phyloP scores from a whole-genome alignment of 2,329 filamentous ascomycete species.

The Dactylella cylindrospora region DNA sequence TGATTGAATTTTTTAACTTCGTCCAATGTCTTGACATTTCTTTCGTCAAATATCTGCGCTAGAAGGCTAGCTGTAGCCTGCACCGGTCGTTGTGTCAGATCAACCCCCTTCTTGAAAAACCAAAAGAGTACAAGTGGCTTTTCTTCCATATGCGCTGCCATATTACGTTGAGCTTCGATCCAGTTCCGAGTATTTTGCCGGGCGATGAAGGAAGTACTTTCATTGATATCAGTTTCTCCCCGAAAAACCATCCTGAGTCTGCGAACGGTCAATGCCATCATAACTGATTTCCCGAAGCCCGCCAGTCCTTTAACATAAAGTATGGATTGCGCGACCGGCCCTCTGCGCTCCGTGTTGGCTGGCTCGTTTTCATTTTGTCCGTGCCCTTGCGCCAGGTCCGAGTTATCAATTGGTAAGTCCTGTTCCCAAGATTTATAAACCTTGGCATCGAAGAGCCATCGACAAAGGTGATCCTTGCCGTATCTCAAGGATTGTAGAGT shows the following conservation, averaged over 20 bases:
- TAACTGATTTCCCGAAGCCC: constrained; percentile 38
- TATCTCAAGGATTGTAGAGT: constrained; percentile 20
- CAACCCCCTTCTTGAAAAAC: too few species aligned
- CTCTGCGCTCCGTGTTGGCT: too few species aligned
- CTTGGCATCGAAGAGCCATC: constrained; percentile 30
- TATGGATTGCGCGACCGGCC: constrained; percentile 11
- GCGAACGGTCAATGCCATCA: constrained; percentile 18
- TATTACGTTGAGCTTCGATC: too few species aligned
- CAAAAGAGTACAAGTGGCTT: too few species aligned
- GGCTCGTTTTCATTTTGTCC: not conserved
- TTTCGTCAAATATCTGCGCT: too few species aligned
- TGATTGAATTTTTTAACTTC: not conserved
- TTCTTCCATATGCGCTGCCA: not conserved
- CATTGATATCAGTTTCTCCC: too few species aligned
- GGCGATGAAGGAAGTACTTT: too few species aligned
- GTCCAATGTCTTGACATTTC: too few species aligned
- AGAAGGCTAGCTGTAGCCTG: too few species aligned
- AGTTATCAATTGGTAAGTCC: too few species aligned
- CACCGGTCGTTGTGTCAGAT: too few species aligned
- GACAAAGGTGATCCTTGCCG: constrained; percentile 34
- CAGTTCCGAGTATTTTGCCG: too few species aligned
- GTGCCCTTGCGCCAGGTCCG: not conserved
- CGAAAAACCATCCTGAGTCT: constrained; percentile 1
- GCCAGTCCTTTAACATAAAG: constrained; percentile 33
- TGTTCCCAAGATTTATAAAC: constrained; percentile 30